Evolutionary conservation across 73 alveolate genomes (phyloP).

Genomic region (Paramecium octaurelia): DNA sequence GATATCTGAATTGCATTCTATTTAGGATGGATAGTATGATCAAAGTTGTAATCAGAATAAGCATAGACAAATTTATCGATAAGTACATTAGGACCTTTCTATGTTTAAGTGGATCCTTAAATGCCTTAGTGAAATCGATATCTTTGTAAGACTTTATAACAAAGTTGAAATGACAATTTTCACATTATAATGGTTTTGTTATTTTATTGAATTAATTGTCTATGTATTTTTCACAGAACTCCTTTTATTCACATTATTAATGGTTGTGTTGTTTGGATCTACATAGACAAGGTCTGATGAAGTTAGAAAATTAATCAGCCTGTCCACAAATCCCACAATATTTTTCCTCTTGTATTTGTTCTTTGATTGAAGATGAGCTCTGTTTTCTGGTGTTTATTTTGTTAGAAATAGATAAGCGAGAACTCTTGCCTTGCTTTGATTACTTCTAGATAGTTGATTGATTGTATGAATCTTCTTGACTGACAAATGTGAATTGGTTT

Average conservation of each 20-base stretch:
- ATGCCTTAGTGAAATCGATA: background rate
- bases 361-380: background rate
- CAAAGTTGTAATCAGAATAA: background rate
- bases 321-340: background rate
- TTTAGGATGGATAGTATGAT: background rate
- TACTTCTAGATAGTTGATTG: background rate
- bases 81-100: background rate
- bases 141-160: background rate
- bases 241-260: background rate
- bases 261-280: background rate
- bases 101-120: background rate
- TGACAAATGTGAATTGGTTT: background rate
- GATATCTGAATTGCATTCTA: background rate
- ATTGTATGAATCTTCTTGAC: background rate
- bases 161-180: background rate
- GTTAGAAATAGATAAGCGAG: background rate
- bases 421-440: background rate
- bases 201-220: background rate
- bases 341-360: background rate
- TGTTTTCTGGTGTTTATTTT: background rate
- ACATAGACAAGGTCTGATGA: slow-evolving; percentile 3
- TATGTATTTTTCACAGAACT: background rate
- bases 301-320: background rate
- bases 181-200: background rate
- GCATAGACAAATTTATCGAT: background rate